Conservation (phyloP, 2,329 filamentous ascomycete species). For the Aspergillus melleus region DNA sequence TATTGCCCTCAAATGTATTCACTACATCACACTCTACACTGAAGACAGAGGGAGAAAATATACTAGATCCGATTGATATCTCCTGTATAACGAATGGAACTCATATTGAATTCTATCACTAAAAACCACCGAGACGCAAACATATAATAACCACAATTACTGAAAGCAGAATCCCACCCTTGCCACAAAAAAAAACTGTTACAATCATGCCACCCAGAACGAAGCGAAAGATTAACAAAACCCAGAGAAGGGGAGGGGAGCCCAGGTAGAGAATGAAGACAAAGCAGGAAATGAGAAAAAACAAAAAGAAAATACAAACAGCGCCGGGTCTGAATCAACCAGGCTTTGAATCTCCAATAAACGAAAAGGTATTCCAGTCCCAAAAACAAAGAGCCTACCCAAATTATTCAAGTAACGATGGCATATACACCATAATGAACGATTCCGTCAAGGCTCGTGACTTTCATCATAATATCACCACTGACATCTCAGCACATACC, state of each 20-base stretch:
- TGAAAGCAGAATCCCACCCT: conserved; percentile 8
- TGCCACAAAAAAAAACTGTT: background rate
- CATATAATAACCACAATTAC: conserved; percentile 3
- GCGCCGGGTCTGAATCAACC: background rate
- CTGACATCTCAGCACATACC: conserved; percentile 4
- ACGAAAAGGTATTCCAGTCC: background rate
- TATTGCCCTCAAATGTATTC: background rate
- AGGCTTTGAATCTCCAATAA: background rate
- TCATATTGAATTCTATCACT: conserved; percentile 12
- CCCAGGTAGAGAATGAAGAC: background rate
- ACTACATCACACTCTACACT: background rate
- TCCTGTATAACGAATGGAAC: background rate
- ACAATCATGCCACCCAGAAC: background rate
- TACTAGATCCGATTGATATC: background rate
- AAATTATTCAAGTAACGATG: conserved; percentile 2
- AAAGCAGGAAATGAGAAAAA: background rate
- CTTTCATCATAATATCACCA: conserved; percentile 11
- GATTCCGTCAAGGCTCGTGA: conserved; percentile 11
- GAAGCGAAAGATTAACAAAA: background rate
- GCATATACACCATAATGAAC: background rate
- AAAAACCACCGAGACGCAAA: background rate
- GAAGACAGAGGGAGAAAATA: background rate
- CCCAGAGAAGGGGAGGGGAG: background rate
- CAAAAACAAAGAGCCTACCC: conserved; percentile 1
- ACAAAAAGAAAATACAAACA: background rate